Evolutionary conservation across 1,284 basidiomycete species (phyloP).

Genomic region (Ustilago hordei): DNA sequence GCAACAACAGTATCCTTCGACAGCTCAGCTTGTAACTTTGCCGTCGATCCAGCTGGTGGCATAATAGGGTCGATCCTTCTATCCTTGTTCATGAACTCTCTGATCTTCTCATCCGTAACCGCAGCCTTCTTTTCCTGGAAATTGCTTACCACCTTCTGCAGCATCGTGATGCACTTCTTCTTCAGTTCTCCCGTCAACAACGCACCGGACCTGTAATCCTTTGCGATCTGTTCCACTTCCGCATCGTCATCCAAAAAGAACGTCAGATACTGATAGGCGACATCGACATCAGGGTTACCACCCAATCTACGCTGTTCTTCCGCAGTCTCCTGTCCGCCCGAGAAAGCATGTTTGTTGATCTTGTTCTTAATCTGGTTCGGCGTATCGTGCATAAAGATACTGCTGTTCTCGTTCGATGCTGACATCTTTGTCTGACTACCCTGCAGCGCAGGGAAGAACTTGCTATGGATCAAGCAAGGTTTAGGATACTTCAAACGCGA

Average conservation of each 20-base stretch:
- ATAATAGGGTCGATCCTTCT: slow-evolving; percentile 76
- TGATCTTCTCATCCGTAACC: slow-evolving; percentile 83
- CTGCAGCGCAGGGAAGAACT: slow-evolving; percentile 98
- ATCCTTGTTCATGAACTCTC: slow-evolving; percentile 83
- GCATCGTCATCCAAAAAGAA: slow-evolving; percentile 97
- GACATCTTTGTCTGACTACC: slow-evolving; percentile 99
- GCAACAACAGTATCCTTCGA: slow-evolving; percentile 40
- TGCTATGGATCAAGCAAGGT: slow-evolving; percentile 89
- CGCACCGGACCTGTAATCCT: slow-evolving; percentile 91
- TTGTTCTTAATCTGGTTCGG: slow-evolving; percentile 96
- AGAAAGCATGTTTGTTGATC: slow-evolving; percentile 79
- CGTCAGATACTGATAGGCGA: slow-evolving; percentile 93
- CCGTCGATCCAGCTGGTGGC: slow-evolving; percentile 52
- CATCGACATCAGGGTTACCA: slow-evolving; percentile 94
- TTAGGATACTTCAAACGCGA: slow-evolving; percentile 94
- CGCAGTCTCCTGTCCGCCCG: slow-evolving; percentile 79
- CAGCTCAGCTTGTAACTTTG: slow-evolving; percentile 38
- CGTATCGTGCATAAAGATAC: slow-evolving; percentile 96
- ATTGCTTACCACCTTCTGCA: slow-evolving; percentile 85
- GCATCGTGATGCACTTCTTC: slow-evolving; percentile 83
- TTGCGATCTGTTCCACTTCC: slow-evolving; percentile 81
- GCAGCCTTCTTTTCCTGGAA: slow-evolving; percentile 90
- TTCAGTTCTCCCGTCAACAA: slow-evolving; percentile 94
- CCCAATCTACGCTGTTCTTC: slow-evolving; percentile 91
- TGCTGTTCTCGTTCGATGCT: slow-evolving; percentile 88